phyloP scores from a whole-genome alignment of 257 asterid species.

The Penstemon barbatus region DNA sequence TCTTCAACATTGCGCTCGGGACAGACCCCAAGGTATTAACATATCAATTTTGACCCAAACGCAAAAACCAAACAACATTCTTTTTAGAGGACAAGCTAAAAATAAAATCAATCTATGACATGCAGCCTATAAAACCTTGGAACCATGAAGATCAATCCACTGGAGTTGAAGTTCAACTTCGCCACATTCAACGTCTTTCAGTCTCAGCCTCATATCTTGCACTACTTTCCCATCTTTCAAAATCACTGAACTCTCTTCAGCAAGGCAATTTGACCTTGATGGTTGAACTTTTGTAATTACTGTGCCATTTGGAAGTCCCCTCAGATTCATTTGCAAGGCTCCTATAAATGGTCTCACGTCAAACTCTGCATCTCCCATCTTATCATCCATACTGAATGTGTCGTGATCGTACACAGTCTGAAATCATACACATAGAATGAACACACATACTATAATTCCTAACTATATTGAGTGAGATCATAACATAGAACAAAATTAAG shows the following conservation, averaged over 20 bases:
- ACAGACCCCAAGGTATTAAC: too few relatives aligned
- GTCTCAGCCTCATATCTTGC: constrained; percentile 57
- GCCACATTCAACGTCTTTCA: constrained; percentile 65
- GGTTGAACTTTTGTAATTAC: constrained; percentile 46
- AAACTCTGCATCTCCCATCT: constrained; percentile 65
- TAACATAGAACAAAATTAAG: too few relatives aligned
- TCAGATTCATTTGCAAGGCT: constrained; percentile 34
- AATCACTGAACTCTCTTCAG: constrained; percentile 50
- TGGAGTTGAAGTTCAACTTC: constrained; percentile 62
- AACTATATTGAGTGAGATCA: not conserved
- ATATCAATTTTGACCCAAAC: too few relatives aligned
- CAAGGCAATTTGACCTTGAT: constrained; percentile 44
- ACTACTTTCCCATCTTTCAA: constrained; percentile 51
- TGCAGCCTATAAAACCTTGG: not conserved
- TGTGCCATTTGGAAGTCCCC: constrained; percentile 43
- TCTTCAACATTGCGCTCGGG: too few relatives aligned
- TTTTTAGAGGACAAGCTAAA: too few relatives aligned
- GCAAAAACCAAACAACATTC: too few relatives aligned
- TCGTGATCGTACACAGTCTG: constrained; percentile 72
- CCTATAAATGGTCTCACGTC: constrained; percentile 48
- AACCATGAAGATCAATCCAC: constrained; percentile 56
- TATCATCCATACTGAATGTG: constrained; percentile 64
- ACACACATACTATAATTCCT: not conserved
- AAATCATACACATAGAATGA: constrained; percentile 7
- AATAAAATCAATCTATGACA: too few relatives aligned